These are phyloP conservation scores for Phytophthora niederhauseri DNA, from an alignment of 352 stramenopile species.

Conservation along the genomic window DNA sequence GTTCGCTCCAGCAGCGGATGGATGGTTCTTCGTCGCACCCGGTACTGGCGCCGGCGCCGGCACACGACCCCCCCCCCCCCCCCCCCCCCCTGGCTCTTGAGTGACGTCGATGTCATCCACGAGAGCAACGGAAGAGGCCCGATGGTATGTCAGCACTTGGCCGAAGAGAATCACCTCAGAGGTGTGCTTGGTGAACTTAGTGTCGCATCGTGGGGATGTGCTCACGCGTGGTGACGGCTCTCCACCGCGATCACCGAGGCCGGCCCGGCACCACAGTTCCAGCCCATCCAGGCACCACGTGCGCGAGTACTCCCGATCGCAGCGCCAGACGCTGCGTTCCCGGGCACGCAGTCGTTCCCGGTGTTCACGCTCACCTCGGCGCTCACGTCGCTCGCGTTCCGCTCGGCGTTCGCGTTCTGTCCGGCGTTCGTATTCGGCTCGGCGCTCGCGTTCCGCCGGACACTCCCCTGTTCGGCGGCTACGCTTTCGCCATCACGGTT, in stretches of 20 bases:
- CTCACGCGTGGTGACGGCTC: not conserved
- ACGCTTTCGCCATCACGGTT: not conserved
- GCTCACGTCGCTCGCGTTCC: not conserved
- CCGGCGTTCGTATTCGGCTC: not conserved
- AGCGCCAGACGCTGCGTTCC: not conserved
- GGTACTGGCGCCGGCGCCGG: too few species aligned
- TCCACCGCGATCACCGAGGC: too few species aligned
- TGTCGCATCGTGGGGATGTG: not conserved
- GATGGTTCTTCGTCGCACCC: not conserved
- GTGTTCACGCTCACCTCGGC: not conserved
- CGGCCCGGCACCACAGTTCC: not conserved
- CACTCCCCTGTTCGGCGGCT: not conserved
- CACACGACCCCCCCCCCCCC: too few species aligned
- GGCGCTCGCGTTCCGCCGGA: not conserved
- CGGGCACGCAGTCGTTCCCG: not conserved
- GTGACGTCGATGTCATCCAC: conserved; percentile 12
- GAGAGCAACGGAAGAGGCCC: not conserved
- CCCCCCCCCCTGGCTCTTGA: conserved; percentile 8
- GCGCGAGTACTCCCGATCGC: not conserved
- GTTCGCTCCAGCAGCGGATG: not conserved
- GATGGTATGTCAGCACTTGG: conserved; percentile 9
- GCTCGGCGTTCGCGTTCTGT: not conserved
- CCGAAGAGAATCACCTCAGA: conserved; percentile 14
- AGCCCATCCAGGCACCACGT: not conserved
- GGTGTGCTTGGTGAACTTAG: conserved; percentile 11